Conservation (phyloP, 164 flowering plant genomes). For the Magnolia kwangsiensis region DNA sequence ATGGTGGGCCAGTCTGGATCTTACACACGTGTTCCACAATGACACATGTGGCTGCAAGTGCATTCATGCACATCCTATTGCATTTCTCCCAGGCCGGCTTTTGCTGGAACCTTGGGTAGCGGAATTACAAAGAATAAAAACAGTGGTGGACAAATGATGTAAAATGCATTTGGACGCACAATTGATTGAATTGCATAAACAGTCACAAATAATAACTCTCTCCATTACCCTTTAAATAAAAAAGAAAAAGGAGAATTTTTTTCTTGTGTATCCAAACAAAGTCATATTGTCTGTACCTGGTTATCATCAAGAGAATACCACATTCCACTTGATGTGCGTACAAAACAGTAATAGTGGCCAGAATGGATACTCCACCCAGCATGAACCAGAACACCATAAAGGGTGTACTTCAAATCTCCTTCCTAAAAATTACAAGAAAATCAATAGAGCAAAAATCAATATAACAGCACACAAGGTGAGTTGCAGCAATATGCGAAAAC, state of each 20-base stretch:
- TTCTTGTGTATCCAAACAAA: not conserved
- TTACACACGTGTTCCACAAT: not conserved
- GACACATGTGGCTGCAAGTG: not conserved
- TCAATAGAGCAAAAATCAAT: not conserved
- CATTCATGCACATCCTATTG: not conserved
- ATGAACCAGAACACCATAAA: slow-evolving; percentile 95
- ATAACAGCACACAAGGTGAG: not conserved
- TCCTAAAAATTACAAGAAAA: slow-evolving; percentile 42
- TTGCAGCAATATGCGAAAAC: not conserved
- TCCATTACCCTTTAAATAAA: not conserved
- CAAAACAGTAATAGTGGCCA: slow-evolving; percentile 87
- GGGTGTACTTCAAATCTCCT: slow-evolving; percentile 74
- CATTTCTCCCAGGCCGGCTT: not conserved
- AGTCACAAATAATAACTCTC: not conserved
- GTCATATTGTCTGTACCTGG: slow-evolving; percentile 38
- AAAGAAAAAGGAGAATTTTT: not conserved
- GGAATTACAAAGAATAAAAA: not conserved
- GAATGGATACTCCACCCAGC: slow-evolving; percentile 83
- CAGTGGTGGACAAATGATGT: not conserved
- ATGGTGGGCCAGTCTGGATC: not conserved
- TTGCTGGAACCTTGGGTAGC: not conserved
- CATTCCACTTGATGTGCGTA: slow-evolving; percentile 88
- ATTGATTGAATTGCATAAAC: too few relatives aligned
- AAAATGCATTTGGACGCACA: not conserved
- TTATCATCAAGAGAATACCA: slow-evolving; percentile 97